Percentiles rank a stretch among this genome's conserved stretches.
Conservation (phyloP, 2,329 filamentous ascomycete species). For the Sporothrix humicola region DNA sequence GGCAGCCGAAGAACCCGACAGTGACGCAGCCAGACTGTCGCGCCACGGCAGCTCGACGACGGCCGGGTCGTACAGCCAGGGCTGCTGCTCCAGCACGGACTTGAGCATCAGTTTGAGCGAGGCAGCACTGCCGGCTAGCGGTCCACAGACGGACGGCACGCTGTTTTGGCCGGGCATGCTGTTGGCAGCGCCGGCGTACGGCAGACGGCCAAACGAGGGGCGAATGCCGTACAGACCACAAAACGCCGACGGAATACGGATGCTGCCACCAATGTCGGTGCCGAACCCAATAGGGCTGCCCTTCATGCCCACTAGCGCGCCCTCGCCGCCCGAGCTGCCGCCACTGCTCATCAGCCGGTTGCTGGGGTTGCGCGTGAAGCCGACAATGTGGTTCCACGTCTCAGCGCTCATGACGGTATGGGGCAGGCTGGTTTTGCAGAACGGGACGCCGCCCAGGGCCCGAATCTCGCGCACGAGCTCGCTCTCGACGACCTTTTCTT, state of each 20-base stretch:
- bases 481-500: conserved; percentile 39
- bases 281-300: conserved; percentile 47
- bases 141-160: conserved; percentile 61
- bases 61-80: conserved; percentile 70
- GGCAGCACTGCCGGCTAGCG: conserved; percentile 62
- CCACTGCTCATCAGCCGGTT: conserved; percentile 46
- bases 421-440: conserved; percentile 43
- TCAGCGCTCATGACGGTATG: conserved; percentile 42
- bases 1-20: not conserved
- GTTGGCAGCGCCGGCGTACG: conserved; percentile 38
- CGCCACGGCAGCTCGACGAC: conserved; percentile 71
- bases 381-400: conserved; percentile 47
- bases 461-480: conserved; percentile 43
- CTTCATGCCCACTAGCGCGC: conserved; percentile 44
- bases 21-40: conserved; percentile 44
- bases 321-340: conserved; percentile 49
- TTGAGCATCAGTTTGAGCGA: conserved; percentile 60
- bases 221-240: conserved; percentile 44
- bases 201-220: conserved; percentile 41
- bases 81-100: conserved; percentile 61
- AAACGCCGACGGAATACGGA: conserved; percentile 43
- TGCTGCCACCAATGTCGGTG: conserved; percentile 45
- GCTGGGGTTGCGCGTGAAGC: conserved; percentile 46
- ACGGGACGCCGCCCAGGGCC: conserved; percentile 43
- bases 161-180: conserved; percentile 62